Evolutionary conservation across 2,329 filamentous ascomycete species (phyloP).

Genomic region (Aspergillus aculeatus): DNA sequence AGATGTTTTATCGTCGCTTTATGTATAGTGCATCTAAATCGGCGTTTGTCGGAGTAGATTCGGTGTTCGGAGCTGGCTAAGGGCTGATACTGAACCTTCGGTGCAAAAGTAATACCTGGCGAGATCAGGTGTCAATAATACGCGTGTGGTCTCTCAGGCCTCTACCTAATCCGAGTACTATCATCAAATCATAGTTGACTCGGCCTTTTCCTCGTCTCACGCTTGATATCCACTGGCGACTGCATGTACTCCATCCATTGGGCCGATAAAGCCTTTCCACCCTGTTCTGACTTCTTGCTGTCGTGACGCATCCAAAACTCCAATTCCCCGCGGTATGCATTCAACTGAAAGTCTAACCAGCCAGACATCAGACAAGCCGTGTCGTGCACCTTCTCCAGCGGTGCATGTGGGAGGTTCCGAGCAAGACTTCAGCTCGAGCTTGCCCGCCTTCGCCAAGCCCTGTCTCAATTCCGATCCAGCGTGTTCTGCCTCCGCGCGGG

Average conservation of each 20-base stretch:
- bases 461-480: slow-evolving; percentile 29
- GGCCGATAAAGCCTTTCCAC: background rate
- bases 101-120: too few species aligned
- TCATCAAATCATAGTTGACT: background rate
- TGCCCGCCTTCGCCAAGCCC: slow-evolving; percentile 33
- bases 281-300: background rate
- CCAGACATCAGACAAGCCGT: background rate
- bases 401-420: background rate
- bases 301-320: background rate
- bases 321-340: background rate
- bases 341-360: background rate
- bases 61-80: background rate
- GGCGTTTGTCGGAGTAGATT: background rate
- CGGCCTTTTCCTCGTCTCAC: background rate
- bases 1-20: background rate
- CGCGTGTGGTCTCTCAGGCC: too few species aligned
- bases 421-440: slow-evolving; percentile 24
- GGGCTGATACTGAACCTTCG: background rate
- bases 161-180: too few species aligned
- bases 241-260: background rate
- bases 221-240: background rate
- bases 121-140: too few species aligned
- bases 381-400: background rate
- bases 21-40: background rate
- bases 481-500: slow-evolving; percentile 24